Evolutionary conservation across 129 eudicot species (phyloP), one percentile per base, ranked within the genome.

Genomic region (Flaveria bidentis): DNA sequence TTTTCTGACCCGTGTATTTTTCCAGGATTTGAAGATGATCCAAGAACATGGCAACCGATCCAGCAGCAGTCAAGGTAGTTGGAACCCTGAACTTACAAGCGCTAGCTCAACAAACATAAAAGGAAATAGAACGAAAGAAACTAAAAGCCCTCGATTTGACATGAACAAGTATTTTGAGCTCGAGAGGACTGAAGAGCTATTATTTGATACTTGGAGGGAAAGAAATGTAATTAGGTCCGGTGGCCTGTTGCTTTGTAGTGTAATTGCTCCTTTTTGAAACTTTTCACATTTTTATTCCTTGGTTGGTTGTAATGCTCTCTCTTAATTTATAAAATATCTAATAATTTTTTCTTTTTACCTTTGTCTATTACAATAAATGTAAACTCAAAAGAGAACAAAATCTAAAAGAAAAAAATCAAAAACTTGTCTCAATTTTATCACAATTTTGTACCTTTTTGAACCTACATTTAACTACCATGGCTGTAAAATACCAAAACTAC

Each of bases 1-100:
- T n/a, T n/a, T n/a, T n/a, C n/a, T n/a, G n/a, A n/a, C n/a, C n/a
- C n/a, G n/a, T n/a, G 11, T 58, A 58, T 58, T 28, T 33, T 66
- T 73, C 2, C 25, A 85, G 92, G 88, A 78, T 15, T 45, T 55
- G 70, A 68, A 47, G 73, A 74, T 76, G 18, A 73, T 75, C 10
- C 83, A 80, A 50, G 95, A 86, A 11, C 78, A 76, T 20, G 78
- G 85, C 28, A 63, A 58, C 55, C 72, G 71, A 73, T 78, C 96
- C 51, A 74, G 63, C 25, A 86, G 98, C 71, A 84, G 96, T 49
- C 84, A 69, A 3, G 91, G 92, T 61, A 87, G 91, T 70, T 93
- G 91, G 89, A 84, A 86, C 82, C 96, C 97, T 8, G 96, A 73
- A 51, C 11, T 69, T 17, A 36, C 68, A 11, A 44, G 68, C 22